These are phyloP conservation scores for Rubia peregrina DNA, from an alignment of 305 asterid genomes.

Conservation along the genomic window DNA sequence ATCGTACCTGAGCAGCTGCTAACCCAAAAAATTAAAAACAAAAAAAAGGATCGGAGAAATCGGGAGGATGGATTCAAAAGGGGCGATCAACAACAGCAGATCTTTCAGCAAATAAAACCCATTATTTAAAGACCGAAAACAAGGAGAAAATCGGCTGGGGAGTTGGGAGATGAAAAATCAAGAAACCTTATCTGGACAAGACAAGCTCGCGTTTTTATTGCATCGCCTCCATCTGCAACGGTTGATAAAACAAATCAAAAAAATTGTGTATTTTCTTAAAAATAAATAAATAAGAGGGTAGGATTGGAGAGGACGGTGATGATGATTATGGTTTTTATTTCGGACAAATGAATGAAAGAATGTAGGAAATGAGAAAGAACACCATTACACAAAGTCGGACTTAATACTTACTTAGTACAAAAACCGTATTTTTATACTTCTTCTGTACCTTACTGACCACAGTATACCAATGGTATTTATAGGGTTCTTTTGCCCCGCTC, in stretches of 20 bases:
- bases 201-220: neutral
- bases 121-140: neutral
- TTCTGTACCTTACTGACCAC: neutral
- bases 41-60: slow-evolving; percentile 30
- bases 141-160: neutral
- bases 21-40: slow-evolving; percentile 15
- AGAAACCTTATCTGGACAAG: slow-evolving; percentile 19
- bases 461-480: neutral
- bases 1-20: slow-evolving; percentile 35
- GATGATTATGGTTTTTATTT: slow-evolving; percentile 2
- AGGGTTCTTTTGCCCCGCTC: neutral
- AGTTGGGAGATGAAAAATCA: neutral
- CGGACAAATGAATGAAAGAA: slow-evolving; percentile 2
- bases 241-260: slow-evolving; percentile 9
- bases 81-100: slow-evolving; percentile 44
- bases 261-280: neutral
- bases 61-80: slow-evolving; percentile 17
- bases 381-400: neutral
- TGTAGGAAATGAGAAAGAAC: neutral
- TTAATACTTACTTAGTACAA: neutral
- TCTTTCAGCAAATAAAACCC: slow-evolving; percentile 27
- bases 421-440: neutral
- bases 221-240: slow-evolving; percentile 4
- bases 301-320: slow-evolving; percentile 8
- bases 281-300: neutral